Evolutionary conservation across 2,329 filamentous ascomycete genomes (phyloP).

Genomic region (Fonsecaea pedrosoi): DNA sequence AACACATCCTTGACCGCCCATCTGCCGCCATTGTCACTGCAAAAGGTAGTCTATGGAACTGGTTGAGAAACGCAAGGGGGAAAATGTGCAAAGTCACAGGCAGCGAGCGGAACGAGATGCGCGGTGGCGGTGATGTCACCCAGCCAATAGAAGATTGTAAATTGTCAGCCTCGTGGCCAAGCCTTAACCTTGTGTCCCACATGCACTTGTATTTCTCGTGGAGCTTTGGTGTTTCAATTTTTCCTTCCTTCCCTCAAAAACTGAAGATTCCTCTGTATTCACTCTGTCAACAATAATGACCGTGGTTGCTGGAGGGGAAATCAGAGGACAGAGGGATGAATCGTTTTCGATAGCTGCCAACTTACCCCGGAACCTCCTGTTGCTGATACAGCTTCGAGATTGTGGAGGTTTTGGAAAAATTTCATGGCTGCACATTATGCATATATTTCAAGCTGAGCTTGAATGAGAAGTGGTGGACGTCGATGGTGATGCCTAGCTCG

Average conservation of each 20-base stretch:
- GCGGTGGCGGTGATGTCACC: not conserved
- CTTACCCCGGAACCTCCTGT: constrained; percentile 54
- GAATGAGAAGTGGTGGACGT: not conserved
- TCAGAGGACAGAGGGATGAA: constrained; percentile 49
- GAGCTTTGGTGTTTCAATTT: constrained; percentile 20
- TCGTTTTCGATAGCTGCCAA: constrained; percentile 45
- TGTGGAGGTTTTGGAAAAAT: constrained; percentile 56
- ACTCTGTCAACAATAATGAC: constrained; percentile 50
- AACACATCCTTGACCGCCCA: constrained; percentile 15
- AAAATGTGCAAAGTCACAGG: not conserved
- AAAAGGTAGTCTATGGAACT: not conserved
- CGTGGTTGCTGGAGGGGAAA: constrained; percentile 55
- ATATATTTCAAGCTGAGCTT: not conserved
- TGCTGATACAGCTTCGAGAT: constrained; percentile 42
- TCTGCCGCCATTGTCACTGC: not conserved
- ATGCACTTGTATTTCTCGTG: not conserved
- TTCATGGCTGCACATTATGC: constrained; percentile 49
- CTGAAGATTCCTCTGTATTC: constrained; percentile 56
- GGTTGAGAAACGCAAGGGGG: not conserved
- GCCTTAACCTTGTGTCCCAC: constrained; percentile 6
- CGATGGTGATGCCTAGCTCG: not conserved
- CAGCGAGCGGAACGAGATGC: not conserved
- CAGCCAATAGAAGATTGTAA: not conserved
- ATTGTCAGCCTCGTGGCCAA: constrained; percentile 11
- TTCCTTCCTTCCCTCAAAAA: constrained; percentile 48